A percentile compares a stretch with the other conserved stretches of the same genome.
These are phyloP conservation scores for Astraeus odoratus DNA, from an alignment of 768 basidiomycete genomes.

Conservation along the genomic window DNA sequence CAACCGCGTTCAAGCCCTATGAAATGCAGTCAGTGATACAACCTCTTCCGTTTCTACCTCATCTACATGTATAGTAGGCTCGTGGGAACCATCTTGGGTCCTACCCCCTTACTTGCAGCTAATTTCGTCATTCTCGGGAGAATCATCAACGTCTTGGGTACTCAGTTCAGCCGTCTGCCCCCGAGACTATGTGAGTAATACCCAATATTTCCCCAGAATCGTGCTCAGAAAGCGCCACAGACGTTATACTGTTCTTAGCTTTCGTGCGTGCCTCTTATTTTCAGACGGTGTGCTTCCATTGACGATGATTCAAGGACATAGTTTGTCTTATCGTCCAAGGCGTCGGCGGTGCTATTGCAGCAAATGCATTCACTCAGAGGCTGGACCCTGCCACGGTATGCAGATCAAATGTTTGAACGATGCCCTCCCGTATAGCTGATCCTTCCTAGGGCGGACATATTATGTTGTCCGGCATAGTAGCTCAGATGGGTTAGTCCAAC, in stretches of 20 bases:
- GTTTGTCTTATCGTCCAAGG: slow-evolving; percentile 35
- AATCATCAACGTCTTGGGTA: slow-evolving; percentile 38
- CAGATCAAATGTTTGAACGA: neutral
- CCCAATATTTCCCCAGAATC: neutral
- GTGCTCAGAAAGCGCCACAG: slow-evolving; percentile 1
- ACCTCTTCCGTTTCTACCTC: too few species aligned
- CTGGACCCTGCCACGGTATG: slow-evolving; percentile 14
- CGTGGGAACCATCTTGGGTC: slow-evolving; percentile 43
- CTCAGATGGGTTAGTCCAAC: slow-evolving; percentile 42
- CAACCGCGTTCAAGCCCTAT: slow-evolving; percentile 24
- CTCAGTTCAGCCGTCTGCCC: slow-evolving; percentile 43
- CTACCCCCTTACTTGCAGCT: slow-evolving; percentile 51
- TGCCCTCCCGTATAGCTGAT: slow-evolving; percentile 5
- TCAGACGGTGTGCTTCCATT: neutral
- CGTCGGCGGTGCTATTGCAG: slow-evolving; percentile 39
- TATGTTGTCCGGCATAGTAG: slow-evolving; percentile 58
- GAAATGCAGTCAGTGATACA: slow-evolving; percentile 35
- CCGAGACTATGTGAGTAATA: slow-evolving; percentile 21
- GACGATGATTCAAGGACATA: slow-evolving; percentile 23
- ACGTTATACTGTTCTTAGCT: slow-evolving; percentile 8
- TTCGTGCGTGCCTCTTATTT: slow-evolving; percentile 6
- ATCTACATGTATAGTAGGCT: slow-evolving; percentile 10
- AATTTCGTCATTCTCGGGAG: slow-evolving; percentile 48
- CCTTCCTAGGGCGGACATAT: slow-evolving; percentile 37
- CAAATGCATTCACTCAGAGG: slow-evolving; percentile 23